Evolutionary conservation across 805 yeast genomes (phyloP).

Genomic region (Henningerozyma blattae): DNA sequence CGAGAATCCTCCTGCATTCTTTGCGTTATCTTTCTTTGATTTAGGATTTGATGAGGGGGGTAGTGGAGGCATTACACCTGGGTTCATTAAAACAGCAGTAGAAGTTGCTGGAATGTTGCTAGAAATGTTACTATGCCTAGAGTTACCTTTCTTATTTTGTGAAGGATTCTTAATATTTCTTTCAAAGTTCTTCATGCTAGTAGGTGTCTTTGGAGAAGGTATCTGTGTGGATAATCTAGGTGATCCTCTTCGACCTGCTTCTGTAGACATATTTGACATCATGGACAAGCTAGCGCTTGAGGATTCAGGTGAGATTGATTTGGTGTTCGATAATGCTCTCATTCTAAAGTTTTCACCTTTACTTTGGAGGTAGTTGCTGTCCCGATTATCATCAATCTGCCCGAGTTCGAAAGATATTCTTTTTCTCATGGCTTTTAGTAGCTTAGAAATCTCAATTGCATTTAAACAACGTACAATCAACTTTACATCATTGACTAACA

Average conservation of each 20-base stretch:
- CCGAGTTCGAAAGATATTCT: conserved; percentile 4
- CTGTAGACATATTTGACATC: not conserved
- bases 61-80: not conserved
- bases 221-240: not conserved
- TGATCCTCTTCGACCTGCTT: not conserved
- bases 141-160: not conserved
- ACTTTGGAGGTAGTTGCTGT: not conserved
- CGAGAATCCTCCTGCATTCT: not conserved
- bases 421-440: conserved; percentile 11
- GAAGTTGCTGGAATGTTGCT: not conserved
- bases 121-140: not conserved
- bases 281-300: conserved; percentile 1
- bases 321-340: not conserved
- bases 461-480: conserved; percentile 32
- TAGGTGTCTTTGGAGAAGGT: not conserved
- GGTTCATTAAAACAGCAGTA: not conserved
- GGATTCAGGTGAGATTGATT: conserved; percentile 1
- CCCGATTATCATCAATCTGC: conserved; percentile 2
- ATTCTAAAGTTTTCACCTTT: not conserved
- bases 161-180: not conserved
- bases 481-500: conserved; percentile 51
- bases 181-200: not conserved
- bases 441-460: conserved; percentile 21
- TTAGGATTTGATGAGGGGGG: conserved; percentile 1
- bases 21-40: not conserved